Evolutionary conservation across 805 yeast species (phyloP), one percentile per base, ranked within the genome.

Genomic region (Lipomyces mesembrius): DNA sequence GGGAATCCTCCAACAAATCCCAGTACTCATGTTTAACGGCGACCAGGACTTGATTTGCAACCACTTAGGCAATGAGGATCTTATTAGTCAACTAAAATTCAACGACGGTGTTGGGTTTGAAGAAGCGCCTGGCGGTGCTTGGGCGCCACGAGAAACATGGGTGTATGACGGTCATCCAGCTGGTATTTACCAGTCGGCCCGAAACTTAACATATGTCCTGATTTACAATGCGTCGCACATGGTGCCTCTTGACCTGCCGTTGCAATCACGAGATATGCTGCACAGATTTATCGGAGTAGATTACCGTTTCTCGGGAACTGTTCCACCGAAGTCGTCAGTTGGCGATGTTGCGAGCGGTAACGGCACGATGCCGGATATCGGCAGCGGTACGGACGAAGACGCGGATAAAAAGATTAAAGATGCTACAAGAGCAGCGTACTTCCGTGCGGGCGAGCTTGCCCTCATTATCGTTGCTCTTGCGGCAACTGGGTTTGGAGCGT

Each of bases 11-110:
- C 81, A 82, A 57, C 76, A 85, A 20, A 64, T 85, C 3, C 89
- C 89, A 14, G 80, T 95, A 14, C 77, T 91, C 73, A 79, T 95
- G 63, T 92, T 92, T 79, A 89, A 89, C 74, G 99, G 99, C 56
- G 92, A 90, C 71, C 85, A 88, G 72, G 99, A 95, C 78, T 83
- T 91, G 57, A 90, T 95, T 63, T 95, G 99, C 79, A 95, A 95
- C 75, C 85, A 86, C 74, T 72, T 83, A 54, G 97, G 98, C 27
- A 87, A 91, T 1, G 88, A 89, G 72, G 82, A 83, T 72, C 78
- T 90, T 77, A 87, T 93, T 58, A 77, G 82, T 7, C 81, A 84
- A 57, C 72, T 95, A 76, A 77, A 78, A 2, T 90, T 96, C 92
- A 85, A 84, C 67, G 91, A 88, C 25, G 76, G 64, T 5, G 66